phyloP scores from a whole-genome alignment of 345 rosid species.

The Odontarrhena argentea region DNA sequence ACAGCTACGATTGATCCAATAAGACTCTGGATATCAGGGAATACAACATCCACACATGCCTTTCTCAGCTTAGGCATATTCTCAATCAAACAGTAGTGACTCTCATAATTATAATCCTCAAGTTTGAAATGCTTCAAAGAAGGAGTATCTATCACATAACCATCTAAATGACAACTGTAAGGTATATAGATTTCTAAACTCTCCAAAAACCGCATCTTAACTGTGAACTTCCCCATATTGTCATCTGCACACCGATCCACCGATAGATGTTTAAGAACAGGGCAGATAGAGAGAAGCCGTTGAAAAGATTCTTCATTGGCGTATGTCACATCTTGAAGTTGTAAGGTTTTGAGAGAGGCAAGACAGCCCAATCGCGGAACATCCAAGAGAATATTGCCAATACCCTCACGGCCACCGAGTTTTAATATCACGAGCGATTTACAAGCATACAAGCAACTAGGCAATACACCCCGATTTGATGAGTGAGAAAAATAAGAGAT shows the following conservation, averaged over 20 bases:
- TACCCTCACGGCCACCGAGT: background rate
- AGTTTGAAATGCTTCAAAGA: background rate
- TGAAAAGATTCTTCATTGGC: background rate
- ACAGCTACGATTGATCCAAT: too few species aligned
- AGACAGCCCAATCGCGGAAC: slow-evolving; percentile 2
- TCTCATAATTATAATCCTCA: background rate
- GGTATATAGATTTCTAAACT: background rate
- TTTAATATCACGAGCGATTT: background rate
- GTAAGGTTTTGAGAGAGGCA: background rate
- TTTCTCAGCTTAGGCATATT: background rate
- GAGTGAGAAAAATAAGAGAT: background rate
- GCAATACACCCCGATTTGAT: background rate
- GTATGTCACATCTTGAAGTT: background rate
- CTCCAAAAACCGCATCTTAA: background rate
- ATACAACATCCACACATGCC: background rate
- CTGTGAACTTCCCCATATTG: too few species aligned
- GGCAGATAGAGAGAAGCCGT: background rate
- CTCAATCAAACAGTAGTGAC: too few species aligned
- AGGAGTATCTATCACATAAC: slow-evolving; percentile 9
- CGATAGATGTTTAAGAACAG: background rate
- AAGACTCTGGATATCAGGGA: too few species aligned
- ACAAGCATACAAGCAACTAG: slow-evolving; percentile 1
- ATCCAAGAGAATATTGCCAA: background rate
- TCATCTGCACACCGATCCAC: too few species aligned
- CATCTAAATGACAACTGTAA: background rate